These are phyloP conservation scores for Pezicula radicicola DNA, from an alignment of 2,329 filamentous ascomycete species.

Conservation along the genomic window DNA sequence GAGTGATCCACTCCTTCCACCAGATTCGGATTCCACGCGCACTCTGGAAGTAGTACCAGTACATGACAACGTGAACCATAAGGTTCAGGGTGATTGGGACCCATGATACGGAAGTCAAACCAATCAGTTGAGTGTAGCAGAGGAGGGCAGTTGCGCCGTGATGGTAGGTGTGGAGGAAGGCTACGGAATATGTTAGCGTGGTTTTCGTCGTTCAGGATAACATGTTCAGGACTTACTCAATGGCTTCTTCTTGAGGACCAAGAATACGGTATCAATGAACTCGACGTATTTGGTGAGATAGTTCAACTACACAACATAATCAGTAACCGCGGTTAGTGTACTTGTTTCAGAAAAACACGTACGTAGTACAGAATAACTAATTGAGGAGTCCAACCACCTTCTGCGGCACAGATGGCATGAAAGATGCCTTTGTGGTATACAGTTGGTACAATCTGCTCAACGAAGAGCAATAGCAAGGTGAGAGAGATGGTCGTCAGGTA, in stretches of 20 bases:
- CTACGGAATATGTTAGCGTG: constrained; percentile 38
- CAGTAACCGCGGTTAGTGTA: constrained; percentile 28
- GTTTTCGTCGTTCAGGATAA: not conserved
- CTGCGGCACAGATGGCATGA: constrained; percentile 76
- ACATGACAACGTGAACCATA: constrained; percentile 96
- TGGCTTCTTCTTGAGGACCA: constrained; percentile 99
- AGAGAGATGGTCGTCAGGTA: constrained; percentile 84
- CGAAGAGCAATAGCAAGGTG: constrained; percentile 76
- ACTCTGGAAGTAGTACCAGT: constrained; percentile 99
- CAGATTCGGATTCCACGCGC: constrained; percentile 92
- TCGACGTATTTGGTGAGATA: constrained; percentile 98
- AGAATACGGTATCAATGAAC: constrained; percentile 90
- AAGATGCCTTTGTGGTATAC: constrained; percentile 80
- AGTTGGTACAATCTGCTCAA: constrained; percentile 87
- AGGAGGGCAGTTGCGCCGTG: constrained; percentile 95
- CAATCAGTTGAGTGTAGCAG: constrained; percentile 96
- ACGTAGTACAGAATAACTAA: constrained; percentile 97
- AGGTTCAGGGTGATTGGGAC: constrained; percentile 91
- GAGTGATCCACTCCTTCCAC: constrained; percentile 99
- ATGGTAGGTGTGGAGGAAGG: constrained; percentile 99
- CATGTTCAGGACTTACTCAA: constrained; percentile 56
- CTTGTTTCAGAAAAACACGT: constrained; percentile 36
- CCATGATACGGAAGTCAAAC: constrained; percentile 91
- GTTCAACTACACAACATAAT: constrained; percentile 66
- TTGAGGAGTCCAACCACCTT: constrained; percentile 91